phyloP scores from a whole-genome alignment of 371 early-diverging fungal species.

The Entomophthora muscae region DNA sequence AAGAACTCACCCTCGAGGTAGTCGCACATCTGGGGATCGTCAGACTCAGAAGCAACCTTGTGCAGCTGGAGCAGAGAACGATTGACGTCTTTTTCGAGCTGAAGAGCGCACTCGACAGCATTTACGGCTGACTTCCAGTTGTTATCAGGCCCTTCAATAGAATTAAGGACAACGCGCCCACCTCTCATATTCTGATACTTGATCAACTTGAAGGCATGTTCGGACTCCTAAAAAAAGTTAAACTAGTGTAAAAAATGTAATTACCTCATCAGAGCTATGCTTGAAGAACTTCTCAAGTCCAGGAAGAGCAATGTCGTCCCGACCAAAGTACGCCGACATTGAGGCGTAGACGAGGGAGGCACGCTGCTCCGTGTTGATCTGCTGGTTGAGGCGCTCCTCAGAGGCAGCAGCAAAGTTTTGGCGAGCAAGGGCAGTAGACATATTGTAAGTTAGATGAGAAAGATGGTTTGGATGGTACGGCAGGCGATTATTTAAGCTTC shows the following conservation, averaged over 20 bases:
- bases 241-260: background rate
- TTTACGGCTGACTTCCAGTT: constrained; percentile 46
- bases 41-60: constrained; percentile 22
- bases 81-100: constrained; percentile 49
- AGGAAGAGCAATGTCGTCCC: constrained; percentile 31
- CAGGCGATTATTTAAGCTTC: no score
- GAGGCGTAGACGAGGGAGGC: constrained; percentile 37
- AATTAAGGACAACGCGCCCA: constrained; percentile 25
- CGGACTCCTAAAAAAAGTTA: constrained; percentile 20
- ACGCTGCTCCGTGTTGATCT: constrained; percentile 35
- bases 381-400: constrained; percentile 45
- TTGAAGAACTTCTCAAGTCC: constrained; percentile 40
- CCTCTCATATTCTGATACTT: constrained; percentile 42
- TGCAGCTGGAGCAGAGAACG: constrained; percentile 32
- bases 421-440: constrained; percentile 25
- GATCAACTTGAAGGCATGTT: constrained; percentile 34
- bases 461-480: no score
- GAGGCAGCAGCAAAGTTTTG: constrained; percentile 41
- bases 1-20: constrained; percentile 35
- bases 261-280: constrained; percentile 28
- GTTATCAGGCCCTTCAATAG: constrained; percentile 18
- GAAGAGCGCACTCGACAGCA: constrained; percentile 41
- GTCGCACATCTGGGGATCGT: constrained; percentile 35
- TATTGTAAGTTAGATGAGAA: no score
- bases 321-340: constrained; percentile 34